These are phyloP conservation scores for Lactuca sativa DNA, from an alignment of 129 eudicot species.

Conservation along the genomic window DNA sequence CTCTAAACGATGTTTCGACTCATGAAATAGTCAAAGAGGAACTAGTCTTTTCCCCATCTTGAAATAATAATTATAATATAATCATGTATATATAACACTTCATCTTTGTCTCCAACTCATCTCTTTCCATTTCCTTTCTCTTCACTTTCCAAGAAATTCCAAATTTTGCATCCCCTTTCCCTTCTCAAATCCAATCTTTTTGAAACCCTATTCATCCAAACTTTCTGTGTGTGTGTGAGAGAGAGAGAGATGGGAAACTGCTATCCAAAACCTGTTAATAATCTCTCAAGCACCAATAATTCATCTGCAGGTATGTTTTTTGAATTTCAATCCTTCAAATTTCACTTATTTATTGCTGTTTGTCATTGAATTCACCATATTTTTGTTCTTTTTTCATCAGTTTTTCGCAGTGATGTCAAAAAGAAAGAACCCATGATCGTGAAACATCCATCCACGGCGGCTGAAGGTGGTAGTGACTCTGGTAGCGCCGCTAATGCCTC, in stretches of 20 bases:
- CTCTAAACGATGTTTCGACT: constrained; percentile 26
- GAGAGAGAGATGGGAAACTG: constrained; percentile 65
- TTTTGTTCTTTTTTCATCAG: not conserved
- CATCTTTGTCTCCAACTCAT: not conserved
- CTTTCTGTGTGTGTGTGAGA: not conserved
- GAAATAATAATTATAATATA: not conserved
- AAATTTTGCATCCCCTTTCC: not conserved
- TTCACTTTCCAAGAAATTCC: constrained; percentile 39
- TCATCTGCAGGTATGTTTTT: constrained; percentile 39
- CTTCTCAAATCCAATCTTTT: constrained; percentile 1
- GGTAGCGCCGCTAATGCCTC: not conserved
- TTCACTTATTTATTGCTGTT: not conserved
- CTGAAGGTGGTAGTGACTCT: not conserved
- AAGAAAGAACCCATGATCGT: constrained; percentile 21
- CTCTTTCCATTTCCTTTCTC: constrained; percentile 36
- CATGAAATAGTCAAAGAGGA: constrained; percentile 35
- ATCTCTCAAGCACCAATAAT: constrained; percentile 35
- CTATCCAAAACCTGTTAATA: constrained; percentile 51
- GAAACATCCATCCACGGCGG: constrained; percentile 1
- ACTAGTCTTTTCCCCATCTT: constrained; percentile 29
- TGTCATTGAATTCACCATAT: not conserved
- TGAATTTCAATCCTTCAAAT: not conserved
- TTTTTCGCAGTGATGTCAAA: constrained; percentile 5
- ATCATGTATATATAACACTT: not conserved
- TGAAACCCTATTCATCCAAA: constrained; percentile 11